Evolutionary conservation across 2,329 filamentous ascomycete genomes (phyloP).

Genomic region (Botryotinia narcissicola): DNA sequence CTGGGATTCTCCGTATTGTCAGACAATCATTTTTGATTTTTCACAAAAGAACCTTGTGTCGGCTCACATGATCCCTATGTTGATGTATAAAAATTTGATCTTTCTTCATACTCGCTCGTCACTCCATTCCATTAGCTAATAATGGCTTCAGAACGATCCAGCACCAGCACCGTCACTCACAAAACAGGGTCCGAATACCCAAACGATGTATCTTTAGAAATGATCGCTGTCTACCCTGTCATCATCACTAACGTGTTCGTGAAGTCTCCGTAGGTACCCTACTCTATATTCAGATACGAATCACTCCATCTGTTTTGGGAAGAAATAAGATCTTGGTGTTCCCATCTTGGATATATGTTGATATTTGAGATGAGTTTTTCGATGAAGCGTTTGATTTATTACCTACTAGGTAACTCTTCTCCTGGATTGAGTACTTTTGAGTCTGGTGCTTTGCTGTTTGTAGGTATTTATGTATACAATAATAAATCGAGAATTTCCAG

Average conservation of each 20-base stretch:
- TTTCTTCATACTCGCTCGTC: not conserved
- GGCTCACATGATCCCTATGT: not conserved
- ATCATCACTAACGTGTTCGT: not conserved
- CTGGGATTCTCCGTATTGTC: not conserved
- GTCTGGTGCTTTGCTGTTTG: too few relatives aligned
- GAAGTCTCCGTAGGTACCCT: too few relatives aligned
- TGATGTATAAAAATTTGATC: too few relatives aligned
- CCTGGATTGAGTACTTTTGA: too few relatives aligned
- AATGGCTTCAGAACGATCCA: not conserved
- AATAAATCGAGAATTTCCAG: too few relatives aligned
- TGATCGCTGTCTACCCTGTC: not conserved
- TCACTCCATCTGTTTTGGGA: not conserved
- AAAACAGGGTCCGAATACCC: not conserved
- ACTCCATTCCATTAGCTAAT: not conserved
- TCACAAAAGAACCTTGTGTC: too few relatives aligned
- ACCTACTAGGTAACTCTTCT: too few relatives aligned
- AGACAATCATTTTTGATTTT: not conserved
- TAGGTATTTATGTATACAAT: too few relatives aligned
- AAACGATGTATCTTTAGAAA: not conserved
- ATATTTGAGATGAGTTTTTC: not conserved
- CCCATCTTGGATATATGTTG: not conserved
- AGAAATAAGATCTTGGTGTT: not conserved
- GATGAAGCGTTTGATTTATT: too few relatives aligned
- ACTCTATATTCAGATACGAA: too few relatives aligned
- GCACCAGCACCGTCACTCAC: not conserved